phyloP scores from a whole-genome alignment of 2,329 filamentous ascomycete genomes.

The Aspergillus quadrilineatus region DNA sequence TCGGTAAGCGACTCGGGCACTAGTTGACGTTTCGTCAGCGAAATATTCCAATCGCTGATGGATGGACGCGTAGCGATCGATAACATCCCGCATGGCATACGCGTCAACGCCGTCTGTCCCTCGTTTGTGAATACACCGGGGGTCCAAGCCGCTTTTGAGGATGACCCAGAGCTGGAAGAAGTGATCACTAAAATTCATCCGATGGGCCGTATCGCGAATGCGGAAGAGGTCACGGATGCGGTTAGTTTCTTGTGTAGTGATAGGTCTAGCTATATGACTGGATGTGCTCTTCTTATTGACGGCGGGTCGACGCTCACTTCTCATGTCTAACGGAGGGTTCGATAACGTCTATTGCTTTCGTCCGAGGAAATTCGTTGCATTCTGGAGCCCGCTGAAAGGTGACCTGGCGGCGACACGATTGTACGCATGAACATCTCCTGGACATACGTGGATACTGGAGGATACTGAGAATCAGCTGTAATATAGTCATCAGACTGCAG shows the following conservation, averaged over 20 bases:
- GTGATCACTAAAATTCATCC: slow-evolving; percentile 13
- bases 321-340: background rate
- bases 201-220: slow-evolving; percentile 24
- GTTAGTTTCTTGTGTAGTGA: slow-evolving; percentile 29
- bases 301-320: slow-evolving; percentile 10
- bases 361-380: no score
- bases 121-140: slow-evolving; percentile 34
- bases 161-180: slow-evolving; percentile 11
- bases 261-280: slow-evolving; percentile 29
- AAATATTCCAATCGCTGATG: no score
- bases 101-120: slow-evolving; percentile 36
- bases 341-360: background rate
- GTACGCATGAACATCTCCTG: no score
- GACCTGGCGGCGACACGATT: no score
- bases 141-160: slow-evolving; percentile 20
- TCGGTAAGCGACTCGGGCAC: slow-evolving; percentile 21
- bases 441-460: no score
- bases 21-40: no score
- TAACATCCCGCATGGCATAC: slow-evolving; percentile 26
- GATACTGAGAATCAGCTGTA: no score
- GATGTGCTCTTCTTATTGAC: slow-evolving; percentile 25
- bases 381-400: no score
- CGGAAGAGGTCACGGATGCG: slow-evolving; percentile 34
- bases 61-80: slow-evolving; percentile 27
- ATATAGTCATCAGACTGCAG: no score